Conservation (phyloP, 129 eudicot species). For the Artemisia annua region DNA sequence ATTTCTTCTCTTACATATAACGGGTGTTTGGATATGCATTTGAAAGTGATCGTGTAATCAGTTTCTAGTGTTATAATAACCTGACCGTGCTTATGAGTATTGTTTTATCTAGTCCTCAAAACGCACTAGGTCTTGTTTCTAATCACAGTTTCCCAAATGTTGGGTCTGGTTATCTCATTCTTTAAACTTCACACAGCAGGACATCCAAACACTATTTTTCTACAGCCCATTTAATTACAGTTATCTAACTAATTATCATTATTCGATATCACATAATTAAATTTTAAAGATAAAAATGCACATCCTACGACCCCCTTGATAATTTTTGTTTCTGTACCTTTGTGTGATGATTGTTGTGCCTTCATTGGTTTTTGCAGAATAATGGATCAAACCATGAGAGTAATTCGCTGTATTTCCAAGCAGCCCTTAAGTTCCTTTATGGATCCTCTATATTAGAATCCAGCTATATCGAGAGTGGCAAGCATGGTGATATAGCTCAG, state of each 20-base stretch:
- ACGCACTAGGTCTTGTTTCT: too few relatives aligned
- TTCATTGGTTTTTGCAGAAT: constrained; percentile 46
- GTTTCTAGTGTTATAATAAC: neutral
- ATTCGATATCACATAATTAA: too few relatives aligned
- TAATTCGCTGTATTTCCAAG: constrained; percentile 77
- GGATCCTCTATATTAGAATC: constrained; percentile 86
- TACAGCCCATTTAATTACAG: too few relatives aligned
- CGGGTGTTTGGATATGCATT: constrained; percentile 14
- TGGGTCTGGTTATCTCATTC: too few relatives aligned
- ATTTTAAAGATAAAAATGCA: neutral
- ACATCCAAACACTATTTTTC: too few relatives aligned
- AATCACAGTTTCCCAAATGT: too few relatives aligned
- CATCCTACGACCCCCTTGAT: constrained; percentile 2
- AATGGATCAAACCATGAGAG: constrained; percentile 69
- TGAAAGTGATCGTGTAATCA: neutral
- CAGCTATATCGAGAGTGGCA: constrained; percentile 50
- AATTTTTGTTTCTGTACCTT: constrained; percentile 15
- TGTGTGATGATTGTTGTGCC: constrained; percentile 7
- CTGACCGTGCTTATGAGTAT: neutral
- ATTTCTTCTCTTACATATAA: neutral
- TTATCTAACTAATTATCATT: too few relatives aligned
- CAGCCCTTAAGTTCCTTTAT: constrained; percentile 88
- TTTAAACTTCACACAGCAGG: too few relatives aligned
- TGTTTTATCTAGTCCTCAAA: too few relatives aligned
- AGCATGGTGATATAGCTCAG: constrained; percentile 69